A percentile compares a stretch with the other conserved stretches of the same genome.
Evolutionary conservation across 331 rosid genomes (phyloP).

Genomic region (Acacia concinna): DNA sequence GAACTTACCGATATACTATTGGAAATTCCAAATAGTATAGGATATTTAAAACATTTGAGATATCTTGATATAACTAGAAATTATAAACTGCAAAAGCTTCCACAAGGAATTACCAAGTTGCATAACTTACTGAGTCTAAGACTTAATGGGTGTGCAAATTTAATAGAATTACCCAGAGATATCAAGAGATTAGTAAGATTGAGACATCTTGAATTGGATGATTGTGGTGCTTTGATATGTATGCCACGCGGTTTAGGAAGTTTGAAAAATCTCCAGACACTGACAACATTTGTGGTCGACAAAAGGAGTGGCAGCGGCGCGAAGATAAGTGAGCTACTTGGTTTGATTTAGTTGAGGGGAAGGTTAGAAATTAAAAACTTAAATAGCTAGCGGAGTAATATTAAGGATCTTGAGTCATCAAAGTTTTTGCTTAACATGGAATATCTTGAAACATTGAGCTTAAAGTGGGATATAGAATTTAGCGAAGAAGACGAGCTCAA

Average conservation of each 20-base stretch:
- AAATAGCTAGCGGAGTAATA: neutral
- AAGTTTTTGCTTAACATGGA: neutral
- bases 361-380: accelerated
- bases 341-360: neutral
- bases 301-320: neutral
- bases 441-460: neutral
- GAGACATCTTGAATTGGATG: neutral
- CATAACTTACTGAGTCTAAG: constrained; percentile 11
- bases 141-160: accelerated
- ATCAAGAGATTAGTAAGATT: neutral
- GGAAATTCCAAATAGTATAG: neutral
- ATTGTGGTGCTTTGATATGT: accelerated
- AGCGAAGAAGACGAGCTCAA: neutral
- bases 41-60: constrained; percentile 5
- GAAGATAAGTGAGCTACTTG: neutral
- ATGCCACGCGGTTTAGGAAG: constrained; percentile 24
- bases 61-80: neutral
- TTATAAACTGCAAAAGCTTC: accelerated
- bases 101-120: neutral
- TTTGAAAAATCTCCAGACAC: constrained; percentile 5
- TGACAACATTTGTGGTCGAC: neutral
- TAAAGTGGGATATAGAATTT: accelerated
- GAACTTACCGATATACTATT: accelerated
- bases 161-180: constrained; percentile 12
- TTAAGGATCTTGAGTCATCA: constrained; percentile 1